A percentile compares a stretch with the other conserved stretches of the same genome.
Conservation (phyloP, 1,139 yeast species). For the Protomyces macrosporus region DNA sequence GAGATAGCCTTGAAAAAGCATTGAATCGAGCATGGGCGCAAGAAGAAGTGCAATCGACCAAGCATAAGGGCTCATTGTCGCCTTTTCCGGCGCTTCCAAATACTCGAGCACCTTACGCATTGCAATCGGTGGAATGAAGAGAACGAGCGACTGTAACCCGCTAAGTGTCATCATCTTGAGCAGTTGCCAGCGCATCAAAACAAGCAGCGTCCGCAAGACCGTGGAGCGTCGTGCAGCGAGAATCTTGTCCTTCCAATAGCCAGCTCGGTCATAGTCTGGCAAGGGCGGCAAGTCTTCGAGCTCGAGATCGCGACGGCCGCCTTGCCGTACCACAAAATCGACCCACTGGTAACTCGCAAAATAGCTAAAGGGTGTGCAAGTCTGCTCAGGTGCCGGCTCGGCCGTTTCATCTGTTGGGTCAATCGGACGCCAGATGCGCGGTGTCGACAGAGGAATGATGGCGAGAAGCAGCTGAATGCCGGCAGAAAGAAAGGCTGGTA, state of each 20-base stretch:
- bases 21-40: conserved; percentile 16
- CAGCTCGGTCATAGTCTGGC: conserved; percentile 25
- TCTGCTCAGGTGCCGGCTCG: conserved; percentile 25
- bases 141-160: neutral
- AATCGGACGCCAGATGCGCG: conserved; percentile 26
- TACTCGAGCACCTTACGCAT: conserved; percentile 22
- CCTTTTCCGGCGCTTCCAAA: conserved; percentile 11
- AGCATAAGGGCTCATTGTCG: conserved; percentile 12
- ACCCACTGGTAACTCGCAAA: conserved; percentile 10
- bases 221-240: conserved; percentile 4
- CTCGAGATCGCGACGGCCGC: conserved; percentile 5
- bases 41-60: conserved; percentile 18
- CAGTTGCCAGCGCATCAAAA: conserved; percentile 9
- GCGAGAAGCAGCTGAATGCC: neutral
- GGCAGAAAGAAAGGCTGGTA: neutral
- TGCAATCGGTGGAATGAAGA: conserved; percentile 20
- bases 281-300: conserved; percentile 22
- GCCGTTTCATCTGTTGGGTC: neutral
- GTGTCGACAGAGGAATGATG: conserved; percentile 15
- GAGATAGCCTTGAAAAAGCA: conserved; percentile 9
- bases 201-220: conserved; percentile 1
- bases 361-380: conserved; percentile 18
- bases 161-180: conserved; percentile 6
- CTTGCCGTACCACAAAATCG: conserved; percentile 7
- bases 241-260: conserved; percentile 1